Conservation (phyloP, 306 rosid genomes). For the Cyamopsis tetragonoloba region DNA sequence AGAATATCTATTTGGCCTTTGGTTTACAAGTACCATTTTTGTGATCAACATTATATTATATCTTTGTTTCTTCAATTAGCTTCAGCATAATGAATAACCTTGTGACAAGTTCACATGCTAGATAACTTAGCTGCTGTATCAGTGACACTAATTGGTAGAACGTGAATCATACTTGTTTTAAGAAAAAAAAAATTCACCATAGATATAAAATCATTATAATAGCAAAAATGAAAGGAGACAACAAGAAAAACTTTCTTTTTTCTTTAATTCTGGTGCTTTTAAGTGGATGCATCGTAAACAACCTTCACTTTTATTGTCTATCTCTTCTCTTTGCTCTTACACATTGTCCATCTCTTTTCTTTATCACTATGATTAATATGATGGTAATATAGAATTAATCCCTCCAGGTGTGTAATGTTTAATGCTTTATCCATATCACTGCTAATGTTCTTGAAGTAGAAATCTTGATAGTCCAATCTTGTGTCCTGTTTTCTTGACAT, state of each 20-base stretch:
- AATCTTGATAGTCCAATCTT: constrained; percentile 80
- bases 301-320: not conserved
- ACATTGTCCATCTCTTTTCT: not conserved
- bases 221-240: not conserved
- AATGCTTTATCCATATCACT: constrained; percentile 5
- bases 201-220: not conserved
- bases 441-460: constrained; percentile 26
- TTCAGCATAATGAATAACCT: constrained; percentile 1
- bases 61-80: not conserved
- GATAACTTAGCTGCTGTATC: not conserved
- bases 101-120: not conserved
- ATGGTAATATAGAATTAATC: not conserved
- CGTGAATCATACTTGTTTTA: not conserved
- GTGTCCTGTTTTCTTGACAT: constrained; percentile 64
- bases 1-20: not conserved
- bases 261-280: not conserved
- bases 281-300: not conserved
- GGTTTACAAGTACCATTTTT: not conserved
- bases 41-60: not conserved
- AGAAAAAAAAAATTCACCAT: no score
- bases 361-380: not conserved
- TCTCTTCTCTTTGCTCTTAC: not conserved
- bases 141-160: not conserved
- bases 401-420: not conserved
- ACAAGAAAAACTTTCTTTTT: not conserved